These are phyloP conservation scores for Triadica sebifera DNA, from an alignment of 345 rosid genomes.

Conservation along the genomic window DNA sequence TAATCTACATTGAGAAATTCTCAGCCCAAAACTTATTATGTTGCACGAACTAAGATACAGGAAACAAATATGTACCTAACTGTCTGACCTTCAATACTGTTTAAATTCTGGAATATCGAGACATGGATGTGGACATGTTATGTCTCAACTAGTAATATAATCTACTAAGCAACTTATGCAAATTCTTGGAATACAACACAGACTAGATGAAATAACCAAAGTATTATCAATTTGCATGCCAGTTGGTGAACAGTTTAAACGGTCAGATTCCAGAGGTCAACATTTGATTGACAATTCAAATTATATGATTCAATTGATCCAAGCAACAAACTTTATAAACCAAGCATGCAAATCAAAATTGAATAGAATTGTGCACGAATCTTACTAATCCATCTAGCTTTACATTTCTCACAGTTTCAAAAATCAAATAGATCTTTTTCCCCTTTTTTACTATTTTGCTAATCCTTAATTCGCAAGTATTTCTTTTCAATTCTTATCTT, in stretches of 20 bases:
- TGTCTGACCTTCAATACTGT: background rate
- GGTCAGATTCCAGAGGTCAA: background rate
- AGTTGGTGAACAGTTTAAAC: background rate
- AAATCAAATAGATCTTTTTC: background rate
- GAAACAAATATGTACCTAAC: background rate
- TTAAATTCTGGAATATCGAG: background rate
- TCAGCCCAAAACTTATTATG: background rate
- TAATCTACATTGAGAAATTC: constrained; percentile 6
- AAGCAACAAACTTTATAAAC: background rate
- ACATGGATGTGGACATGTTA: background rate
- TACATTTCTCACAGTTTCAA: background rate
- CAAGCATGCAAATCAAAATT: background rate
- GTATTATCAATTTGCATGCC: background rate
- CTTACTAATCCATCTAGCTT: background rate
- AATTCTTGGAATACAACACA: background rate
- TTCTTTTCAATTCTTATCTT: background rate
- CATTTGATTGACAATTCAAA: background rate
- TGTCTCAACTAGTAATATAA: background rate
- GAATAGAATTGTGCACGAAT: background rate
- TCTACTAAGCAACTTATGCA: background rate
- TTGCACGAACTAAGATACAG: background rate
- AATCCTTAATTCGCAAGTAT: background rate
- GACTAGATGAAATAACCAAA: background rate
- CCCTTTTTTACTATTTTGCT: background rate
- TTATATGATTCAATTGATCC: background rate